Evolutionary conservation across 441 rosid genomes (phyloP), one percentile per base, ranked within the genome.

Genomic region (Breynia disticha): DNA sequence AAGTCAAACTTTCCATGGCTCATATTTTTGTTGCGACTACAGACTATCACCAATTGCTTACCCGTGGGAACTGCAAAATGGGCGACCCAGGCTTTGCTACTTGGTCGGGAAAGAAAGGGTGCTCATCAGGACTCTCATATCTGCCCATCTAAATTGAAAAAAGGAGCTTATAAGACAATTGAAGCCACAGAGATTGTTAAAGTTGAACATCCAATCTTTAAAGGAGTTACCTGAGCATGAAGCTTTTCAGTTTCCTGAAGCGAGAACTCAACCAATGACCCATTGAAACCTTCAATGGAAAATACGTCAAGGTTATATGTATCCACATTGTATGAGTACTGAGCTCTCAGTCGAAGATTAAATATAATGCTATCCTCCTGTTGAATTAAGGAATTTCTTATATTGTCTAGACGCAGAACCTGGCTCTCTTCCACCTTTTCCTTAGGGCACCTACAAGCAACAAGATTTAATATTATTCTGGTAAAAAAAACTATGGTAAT

Each of bases 281-380:
- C 95, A 49, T 67, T 56, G 71, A 88, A 86, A 16, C 86, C 95
- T 60, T 88, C 85, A 87, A 86, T 69, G 54, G 74, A 24, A 57
- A 88, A 80, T 62, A 81, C 85, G 66, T 73, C 54, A 32, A 86
- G 85, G 48, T 88, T 81, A 66, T 93, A 93, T 14, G 95, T 78
- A 61, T 79, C 88, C 0, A 75, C 83, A 77, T 91, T 88, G 62
- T 75, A 81, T 69, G 86, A 73, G 59, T 81, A 81, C 57, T 88
- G 91, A 53, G 97, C 80, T 69, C 98, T 79, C 73, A 84, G 94
- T 45, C 84, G 64, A n/a, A 93, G 77, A 55, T 82, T 70, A 64
- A 73, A 88, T 70, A 93, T 88, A 28, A 93, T 93, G 63, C 95
- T 93, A 63, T 86, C 98, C 73, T 86, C 95, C 69, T 93, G 97